Conservation (phyloP, 2,329 filamentous ascomycete species). For the Epichloe amarillans region DNA sequence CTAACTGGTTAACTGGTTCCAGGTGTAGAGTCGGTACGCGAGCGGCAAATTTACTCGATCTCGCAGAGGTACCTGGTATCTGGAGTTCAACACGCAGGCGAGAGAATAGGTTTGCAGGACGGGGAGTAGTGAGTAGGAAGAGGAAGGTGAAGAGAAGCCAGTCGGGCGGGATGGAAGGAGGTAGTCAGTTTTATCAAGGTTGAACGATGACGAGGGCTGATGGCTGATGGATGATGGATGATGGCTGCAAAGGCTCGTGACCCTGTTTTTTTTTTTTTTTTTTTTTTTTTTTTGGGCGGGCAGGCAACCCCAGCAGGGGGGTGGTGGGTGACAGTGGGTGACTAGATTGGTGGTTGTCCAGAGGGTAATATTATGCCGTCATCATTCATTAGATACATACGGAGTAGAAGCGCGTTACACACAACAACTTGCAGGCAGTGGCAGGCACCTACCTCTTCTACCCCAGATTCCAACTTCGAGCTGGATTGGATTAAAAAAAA, state of each 20-base stretch:
- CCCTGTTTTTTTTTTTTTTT: background rate
- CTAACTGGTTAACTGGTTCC: background rate
- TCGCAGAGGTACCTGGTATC: background rate
- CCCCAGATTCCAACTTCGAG: too few relatives aligned
- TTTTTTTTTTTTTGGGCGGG: background rate
- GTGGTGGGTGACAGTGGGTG: too few relatives aligned
- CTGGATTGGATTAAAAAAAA: too few relatives aligned
- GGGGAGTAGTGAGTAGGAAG: constrained; percentile 19
- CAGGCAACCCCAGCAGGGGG: background rate
- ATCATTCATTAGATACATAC: too few relatives aligned
- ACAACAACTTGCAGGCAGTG: too few relatives aligned
- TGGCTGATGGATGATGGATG: background rate
- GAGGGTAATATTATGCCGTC: too few relatives aligned
- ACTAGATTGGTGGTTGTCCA: too few relatives aligned
- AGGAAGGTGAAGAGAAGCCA: background rate
- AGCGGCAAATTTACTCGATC: background rate
- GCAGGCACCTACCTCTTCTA: too few relatives aligned
- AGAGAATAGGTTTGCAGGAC: background rate
- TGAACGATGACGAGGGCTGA: background rate
- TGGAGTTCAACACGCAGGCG: background rate
- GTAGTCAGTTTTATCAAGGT: background rate
- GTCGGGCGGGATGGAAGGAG: background rate
- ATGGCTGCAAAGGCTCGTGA: background rate
- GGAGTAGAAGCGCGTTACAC: too few relatives aligned
- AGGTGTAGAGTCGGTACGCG: background rate